Base-by-base conservation (phyloP, 139 green algal genomes). In the Coccomyxa sp. region DNA sequence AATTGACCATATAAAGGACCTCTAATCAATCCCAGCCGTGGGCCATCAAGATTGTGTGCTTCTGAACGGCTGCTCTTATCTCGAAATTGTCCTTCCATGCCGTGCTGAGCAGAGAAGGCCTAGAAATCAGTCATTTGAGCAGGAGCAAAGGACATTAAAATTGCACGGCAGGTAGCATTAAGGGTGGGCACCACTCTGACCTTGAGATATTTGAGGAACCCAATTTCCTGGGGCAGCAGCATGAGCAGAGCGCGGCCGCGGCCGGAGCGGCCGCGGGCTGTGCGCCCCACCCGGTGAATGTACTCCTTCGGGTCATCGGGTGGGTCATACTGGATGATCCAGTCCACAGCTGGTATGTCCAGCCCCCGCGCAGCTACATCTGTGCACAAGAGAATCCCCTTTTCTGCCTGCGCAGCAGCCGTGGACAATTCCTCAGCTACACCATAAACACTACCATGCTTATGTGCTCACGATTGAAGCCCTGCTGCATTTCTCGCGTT, bases 281-380 rank as follows among this genome's bases (percentile, higher is more conserved):
- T 99, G 28, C 96, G 89, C 15, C 96, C 96, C 38, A 98, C 92
- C 13, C 91, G 87, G 88, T 98, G 95, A 85, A 98, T 98, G 92
- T 98, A 98, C 89, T 98, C 93, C 60, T 91, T 92, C 0, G 96
- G 96, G 85, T 99, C 97, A 81, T 98, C 96, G 13, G 97, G 97
- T 0, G 96, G 97, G 88, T 99, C 97, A 78, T 95, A 99, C 93
- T 99, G 97, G 28, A 99, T 97, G 90, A 99, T 99, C 96, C 97
- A 99, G 87, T 99, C 96, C 60, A 98, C 95, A 11, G 80, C 84
- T 27, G 85, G 85, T 11, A 88, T 88, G 31, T 88, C 85, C 66
- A 88, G 67, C 28, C 85, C 85, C 32, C 97, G 89, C 0, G 97
- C 97, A 11, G 97, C 96, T n/a, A 99, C 97, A 86, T 99, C 97